Evolutionary conservation across 129 eudicot species (phyloP).

Genomic region (Ambrosia trifida): DNA sequence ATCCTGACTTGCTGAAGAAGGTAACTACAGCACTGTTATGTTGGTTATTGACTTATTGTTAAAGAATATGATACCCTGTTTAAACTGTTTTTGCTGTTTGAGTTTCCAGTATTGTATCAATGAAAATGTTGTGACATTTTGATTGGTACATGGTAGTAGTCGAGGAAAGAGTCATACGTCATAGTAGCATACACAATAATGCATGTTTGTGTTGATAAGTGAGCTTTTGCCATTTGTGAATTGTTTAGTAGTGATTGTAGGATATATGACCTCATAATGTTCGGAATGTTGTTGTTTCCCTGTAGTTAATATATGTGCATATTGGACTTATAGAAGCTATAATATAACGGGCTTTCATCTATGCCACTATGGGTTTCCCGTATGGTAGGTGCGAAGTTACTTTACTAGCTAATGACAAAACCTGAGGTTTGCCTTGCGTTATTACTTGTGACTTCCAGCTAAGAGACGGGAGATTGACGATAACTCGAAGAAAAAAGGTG

Average conservation of each 20-base stretch:
- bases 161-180: conserved; percentile 6
- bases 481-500: too few species aligned
- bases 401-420: too few species aligned
- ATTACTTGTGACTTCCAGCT: too few species aligned
- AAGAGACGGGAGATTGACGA: too few species aligned
- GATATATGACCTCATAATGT: conserved; percentile 21
- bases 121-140: too few species aligned
- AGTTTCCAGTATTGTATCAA: not conserved
- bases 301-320: conserved; percentile 13
- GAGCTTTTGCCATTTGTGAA: conserved; percentile 4
- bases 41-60: not conserved
- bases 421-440: too few species aligned
- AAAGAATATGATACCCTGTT: conserved; percentile 17
- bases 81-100: not conserved
- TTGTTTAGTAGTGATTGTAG: conserved; percentile 21
- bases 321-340: conserved; percentile 9
- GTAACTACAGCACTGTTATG: conserved; percentile 28
- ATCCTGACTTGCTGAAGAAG: conserved; percentile 56
- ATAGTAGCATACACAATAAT: not conserved
- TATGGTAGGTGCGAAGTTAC: conserved; percentile 14
- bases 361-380: conserved; percentile 7
- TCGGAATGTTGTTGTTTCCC: not conserved
- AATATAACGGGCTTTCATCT: conserved; percentile 5
- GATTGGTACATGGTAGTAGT: not conserved
- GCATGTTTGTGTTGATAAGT: conserved; percentile 12